Base-by-base conservation (phyloP, 495 filamentous ascomycete species). In the Darksidea phi region DNA sequence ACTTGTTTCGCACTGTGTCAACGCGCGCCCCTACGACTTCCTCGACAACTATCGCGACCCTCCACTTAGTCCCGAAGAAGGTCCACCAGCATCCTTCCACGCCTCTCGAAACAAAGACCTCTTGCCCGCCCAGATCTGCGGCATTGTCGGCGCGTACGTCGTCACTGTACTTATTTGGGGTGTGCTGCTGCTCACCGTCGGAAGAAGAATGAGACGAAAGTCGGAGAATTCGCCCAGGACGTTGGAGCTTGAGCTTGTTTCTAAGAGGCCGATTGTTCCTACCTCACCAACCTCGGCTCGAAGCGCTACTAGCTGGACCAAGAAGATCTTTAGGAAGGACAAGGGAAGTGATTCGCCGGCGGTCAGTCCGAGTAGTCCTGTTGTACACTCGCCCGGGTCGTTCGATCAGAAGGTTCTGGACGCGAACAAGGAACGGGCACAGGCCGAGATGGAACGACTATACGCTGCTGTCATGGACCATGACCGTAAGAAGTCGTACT, bases 381-480 rank as follows among this genome's bases (percentile, higher is more conserved):
- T 54, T 21, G 54, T 67, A 26, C 57, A 69, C 63, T 85, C 80
- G 55, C 77, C 82, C 53, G 72, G 77, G 26, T 85, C 82, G 11
- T 85, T 96, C 54, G 91, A 97, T 72, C 82, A 86, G 53, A 81
- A 81, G 43, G 82, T 95, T 26, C 80, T 96, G 25, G 81, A 86
- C 36, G 78, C 79, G 58, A 89, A 96, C 75, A 83, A 81, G 61
- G 82, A 79, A 62, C 81, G 84, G 72, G 83, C 86, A 69, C 86
- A 92, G 70, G 78, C 82, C 59, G 86, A 95, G 70, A 85, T 97
- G 76, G 90, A 94, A 70, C 85, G 89, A 72, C 84, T 97, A 67
- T 97, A 97, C 71, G 89, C 84, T 49, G 87, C 91, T 45, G 91
- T 96, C 60, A 87, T 95, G 88, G 89, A 89, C 74, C 88, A 93